Percentiles rank a stretch among this genome's conserved stretches.
phyloP scores from a whole-genome alignment of 2,329 filamentous ascomycete species.

The Exophiala phaeomuriformis region DNA sequence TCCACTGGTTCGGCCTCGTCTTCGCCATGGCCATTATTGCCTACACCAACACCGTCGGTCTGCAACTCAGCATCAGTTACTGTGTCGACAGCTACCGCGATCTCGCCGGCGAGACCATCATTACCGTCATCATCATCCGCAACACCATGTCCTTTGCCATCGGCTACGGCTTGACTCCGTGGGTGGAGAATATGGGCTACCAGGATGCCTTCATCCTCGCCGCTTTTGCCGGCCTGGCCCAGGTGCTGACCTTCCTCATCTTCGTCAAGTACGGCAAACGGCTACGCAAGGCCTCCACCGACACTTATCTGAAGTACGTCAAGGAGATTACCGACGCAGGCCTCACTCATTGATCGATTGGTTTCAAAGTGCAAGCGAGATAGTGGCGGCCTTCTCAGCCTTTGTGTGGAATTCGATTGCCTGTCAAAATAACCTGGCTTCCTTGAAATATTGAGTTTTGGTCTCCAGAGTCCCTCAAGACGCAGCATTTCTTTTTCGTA shows the following conservation, averaged over 20 bases:
- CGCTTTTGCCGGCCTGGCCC: conserved; percentile 35
- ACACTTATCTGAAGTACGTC: conserved; percentile 15
- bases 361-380: too few species aligned
- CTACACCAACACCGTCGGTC: conserved; percentile 38
- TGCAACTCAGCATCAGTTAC: conserved; percentile 41
- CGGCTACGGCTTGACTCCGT: conserved; percentile 43
- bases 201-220: conserved; percentile 42
- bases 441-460: too few species aligned
- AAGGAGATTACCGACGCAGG: conserved; percentile 10
- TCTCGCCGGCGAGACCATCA: conserved; percentile 44
- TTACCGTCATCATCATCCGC: conserved; percentile 44
- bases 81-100: conserved; percentile 46
- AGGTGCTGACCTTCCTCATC: conserved; percentile 25
- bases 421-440: too few species aligned
- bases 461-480: too few species aligned
- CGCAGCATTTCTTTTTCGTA: too few species aligned
- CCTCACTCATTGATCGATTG: conserved; percentile 5
- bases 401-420: too few species aligned
- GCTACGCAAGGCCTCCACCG: conserved; percentile 1
- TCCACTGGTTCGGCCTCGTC: conserved; percentile 47
- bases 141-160: conserved; percentile 48
- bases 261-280: conserved; percentile 14
- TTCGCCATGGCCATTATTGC: conserved; percentile 45
- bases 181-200: conserved; percentile 37
- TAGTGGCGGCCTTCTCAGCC: too few species aligned